These are phyloP conservation scores for Magnolia changhungtana DNA, from an alignment of 164 flowering plant genomes.

Conservation along the genomic window DNA sequence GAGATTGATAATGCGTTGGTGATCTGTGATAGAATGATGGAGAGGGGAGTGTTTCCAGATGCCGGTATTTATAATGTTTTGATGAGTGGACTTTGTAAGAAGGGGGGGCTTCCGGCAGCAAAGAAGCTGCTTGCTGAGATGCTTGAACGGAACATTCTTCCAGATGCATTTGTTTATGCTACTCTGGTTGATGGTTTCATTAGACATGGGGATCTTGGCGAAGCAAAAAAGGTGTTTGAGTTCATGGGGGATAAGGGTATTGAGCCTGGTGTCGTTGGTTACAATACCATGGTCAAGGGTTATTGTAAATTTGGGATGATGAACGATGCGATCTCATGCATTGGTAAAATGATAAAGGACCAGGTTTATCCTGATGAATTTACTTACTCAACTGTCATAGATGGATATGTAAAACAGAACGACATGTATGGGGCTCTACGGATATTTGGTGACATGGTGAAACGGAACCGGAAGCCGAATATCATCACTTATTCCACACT, in stretches of 20 bases:
- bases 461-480: slow-evolving; percentile 57
- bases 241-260: slow-evolving; percentile 37
- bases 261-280: slow-evolving; percentile 53
- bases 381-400: slow-evolving; percentile 70
- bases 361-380: slow-evolving; percentile 54
- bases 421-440: slow-evolving; percentile 48
- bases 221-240: slow-evolving; percentile 56
- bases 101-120: slow-evolving; percentile 48
- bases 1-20: slow-evolving; percentile 58
- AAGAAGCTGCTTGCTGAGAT: slow-evolving; percentile 59
- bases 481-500: slow-evolving; percentile 69
- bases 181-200: slow-evolving; percentile 71
- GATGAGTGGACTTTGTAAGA: slow-evolving; percentile 73
- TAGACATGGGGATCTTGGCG: slow-evolving; percentile 52
- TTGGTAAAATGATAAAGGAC: slow-evolving; percentile 41
- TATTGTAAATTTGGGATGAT: slow-evolving; percentile 72
- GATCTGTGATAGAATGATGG: slow-evolving; percentile 51
- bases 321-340: slow-evolving; percentile 52
- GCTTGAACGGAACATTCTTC: slow-evolving; percentile 52
- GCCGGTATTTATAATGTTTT: slow-evolving; percentile 65
- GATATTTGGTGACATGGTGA: slow-evolving; percentile 46
- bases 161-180: slow-evolving; percentile 61
- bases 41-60: slow-evolving; percentile 62
- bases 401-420: slow-evolving; percentile 69
- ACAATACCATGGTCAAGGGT: slow-evolving; percentile 82